phyloP scores from a whole-genome alignment of 306 rosid genomes.

The Citrullus colocynthis region DNA sequence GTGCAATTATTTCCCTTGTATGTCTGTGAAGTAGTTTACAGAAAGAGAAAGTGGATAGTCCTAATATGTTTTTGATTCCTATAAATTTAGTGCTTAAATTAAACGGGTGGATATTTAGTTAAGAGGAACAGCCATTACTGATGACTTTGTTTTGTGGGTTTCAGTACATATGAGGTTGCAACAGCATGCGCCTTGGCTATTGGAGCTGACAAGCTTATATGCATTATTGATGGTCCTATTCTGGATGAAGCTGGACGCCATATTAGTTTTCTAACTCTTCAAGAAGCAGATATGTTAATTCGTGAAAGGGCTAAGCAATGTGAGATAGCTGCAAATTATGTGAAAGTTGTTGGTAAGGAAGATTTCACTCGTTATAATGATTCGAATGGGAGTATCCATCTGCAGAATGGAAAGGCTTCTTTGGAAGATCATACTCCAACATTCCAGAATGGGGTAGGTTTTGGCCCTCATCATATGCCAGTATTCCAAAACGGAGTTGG shows the following conservation, averaged over 20 bases:
- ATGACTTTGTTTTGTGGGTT: slow-evolving; percentile 14
- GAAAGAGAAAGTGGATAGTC: not conserved
- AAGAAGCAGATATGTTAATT: slow-evolving; percentile 83
- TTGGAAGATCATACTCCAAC: slow-evolving; percentile 27
- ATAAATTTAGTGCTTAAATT: not conserved
- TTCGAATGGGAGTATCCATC: slow-evolving; percentile 26
- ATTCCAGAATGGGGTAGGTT: slow-evolving; percentile 82
- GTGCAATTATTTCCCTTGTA: not conserved
- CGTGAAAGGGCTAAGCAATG: slow-evolving; percentile 86
- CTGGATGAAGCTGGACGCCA: slow-evolving; percentile 71
- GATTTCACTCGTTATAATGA: slow-evolving; percentile 18
- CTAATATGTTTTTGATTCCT: not conserved
- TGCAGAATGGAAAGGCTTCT: slow-evolving; percentile 33
- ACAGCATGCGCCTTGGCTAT: slow-evolving; percentile 93
- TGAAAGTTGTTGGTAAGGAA: slow-evolving; percentile 65
- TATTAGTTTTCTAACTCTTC: slow-evolving; percentile 69
- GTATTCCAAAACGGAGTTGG: slow-evolving; percentile 84
- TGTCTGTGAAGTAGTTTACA: not conserved
- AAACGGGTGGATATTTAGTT: not conserved
- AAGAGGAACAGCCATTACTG: slow-evolving; percentile 11
- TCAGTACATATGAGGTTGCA: slow-evolving; percentile 94
- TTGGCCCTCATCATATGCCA: slow-evolving; percentile 23
- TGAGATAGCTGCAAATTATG: slow-evolving; percentile 90
- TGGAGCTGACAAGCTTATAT: slow-evolving; percentile 85
- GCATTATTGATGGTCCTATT: slow-evolving; percentile 89